Evolutionary conservation across 805 yeast species (phyloP).

Genomic region (Peterozyma toletana): DNA sequence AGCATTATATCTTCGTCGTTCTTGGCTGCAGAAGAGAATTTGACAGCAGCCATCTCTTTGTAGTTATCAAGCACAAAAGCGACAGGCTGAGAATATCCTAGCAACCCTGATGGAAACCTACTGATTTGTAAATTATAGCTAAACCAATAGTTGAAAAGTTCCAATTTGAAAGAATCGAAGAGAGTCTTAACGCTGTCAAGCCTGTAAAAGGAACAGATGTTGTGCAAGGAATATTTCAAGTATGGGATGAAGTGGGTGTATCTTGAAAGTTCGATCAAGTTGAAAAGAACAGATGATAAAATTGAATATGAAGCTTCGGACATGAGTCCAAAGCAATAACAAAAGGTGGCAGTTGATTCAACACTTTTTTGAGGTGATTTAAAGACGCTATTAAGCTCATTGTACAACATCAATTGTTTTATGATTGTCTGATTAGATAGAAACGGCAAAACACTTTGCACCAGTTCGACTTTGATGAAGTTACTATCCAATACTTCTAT

Average conservation of each 20-base stretch:
- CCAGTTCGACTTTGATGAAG: conserved; percentile 15
- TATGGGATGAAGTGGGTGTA: conserved; percentile 24
- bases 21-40: conserved; percentile 14
- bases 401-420: conserved; percentile 22
- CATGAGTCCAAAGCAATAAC: conserved; percentile 24
- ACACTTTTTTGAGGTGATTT: conserved; percentile 26
- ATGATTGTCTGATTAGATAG: conserved; percentile 5
- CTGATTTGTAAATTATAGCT: conserved; percentile 20
- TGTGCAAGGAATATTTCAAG: conserved; percentile 18
- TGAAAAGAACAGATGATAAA: conserved; percentile 28
- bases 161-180: conserved; percentile 23
- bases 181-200: conserved; percentile 13
- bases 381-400: conserved; percentile 21
- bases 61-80: conserved; percentile 27
- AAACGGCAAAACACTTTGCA: conserved; percentile 10
- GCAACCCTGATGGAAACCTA: conserved; percentile 31
- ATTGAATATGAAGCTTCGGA: conserved; percentile 24
- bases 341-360: conserved; percentile 32
- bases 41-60: conserved; percentile 31
- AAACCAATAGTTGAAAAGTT: conserved; percentile 37
- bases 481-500: conserved; percentile 9
- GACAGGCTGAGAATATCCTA: conserved; percentile 24
- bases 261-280: conserved; percentile 32
- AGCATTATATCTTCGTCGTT: conserved; percentile 5
- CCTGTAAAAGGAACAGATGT: conserved; percentile 15